Evolutionary conservation across 805 yeast genomes (phyloP).

Genomic region (Starmerella lactis-condensi): DNA sequence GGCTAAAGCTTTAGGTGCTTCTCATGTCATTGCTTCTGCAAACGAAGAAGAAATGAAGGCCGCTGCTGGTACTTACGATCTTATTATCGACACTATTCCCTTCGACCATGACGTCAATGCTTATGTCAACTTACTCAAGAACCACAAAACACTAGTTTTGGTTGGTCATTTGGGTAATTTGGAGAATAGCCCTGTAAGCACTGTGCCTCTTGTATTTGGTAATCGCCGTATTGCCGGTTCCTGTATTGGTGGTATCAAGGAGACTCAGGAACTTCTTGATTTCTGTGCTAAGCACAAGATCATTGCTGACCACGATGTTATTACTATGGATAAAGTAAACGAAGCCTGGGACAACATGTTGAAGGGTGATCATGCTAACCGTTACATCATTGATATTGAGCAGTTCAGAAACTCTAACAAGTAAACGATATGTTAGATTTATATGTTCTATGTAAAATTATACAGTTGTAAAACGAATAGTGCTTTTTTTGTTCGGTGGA

Average conservation of each 20-base stretch:
- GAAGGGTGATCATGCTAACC: conserved; percentile 8
- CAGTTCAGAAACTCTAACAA: conserved; percentile 1
- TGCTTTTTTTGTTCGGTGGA: neutral
- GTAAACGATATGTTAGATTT: neutral
- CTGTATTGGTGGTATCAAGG: conserved; percentile 41
- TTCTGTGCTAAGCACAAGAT: conserved; percentile 43
- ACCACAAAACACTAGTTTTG: conserved; percentile 40
- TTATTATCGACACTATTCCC: conserved; percentile 36
- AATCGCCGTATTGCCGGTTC: conserved; percentile 26
- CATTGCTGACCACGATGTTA: conserved; percentile 43
- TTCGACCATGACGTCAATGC: conserved; percentile 32
- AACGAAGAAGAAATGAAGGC: conserved; percentile 25
- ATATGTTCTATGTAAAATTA: neutral
- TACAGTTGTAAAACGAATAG: neutral
- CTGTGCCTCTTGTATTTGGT: conserved; percentile 32
- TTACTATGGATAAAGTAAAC: conserved; percentile 26
- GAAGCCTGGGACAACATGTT: conserved; percentile 10
- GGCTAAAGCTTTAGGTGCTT: conserved; percentile 38
- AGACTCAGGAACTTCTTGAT: conserved; percentile 46
- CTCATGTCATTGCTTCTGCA: conserved; percentile 35
- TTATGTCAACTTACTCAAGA: conserved; percentile 35
- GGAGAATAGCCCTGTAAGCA: conserved; percentile 27
- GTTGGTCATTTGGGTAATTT: conserved; percentile 42
- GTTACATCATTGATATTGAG: conserved; percentile 13
- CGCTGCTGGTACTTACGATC: conserved; percentile 27